Base-by-base conservation (phyloP, 805 yeast species). In the Saturnispora halmiae region DNA sequence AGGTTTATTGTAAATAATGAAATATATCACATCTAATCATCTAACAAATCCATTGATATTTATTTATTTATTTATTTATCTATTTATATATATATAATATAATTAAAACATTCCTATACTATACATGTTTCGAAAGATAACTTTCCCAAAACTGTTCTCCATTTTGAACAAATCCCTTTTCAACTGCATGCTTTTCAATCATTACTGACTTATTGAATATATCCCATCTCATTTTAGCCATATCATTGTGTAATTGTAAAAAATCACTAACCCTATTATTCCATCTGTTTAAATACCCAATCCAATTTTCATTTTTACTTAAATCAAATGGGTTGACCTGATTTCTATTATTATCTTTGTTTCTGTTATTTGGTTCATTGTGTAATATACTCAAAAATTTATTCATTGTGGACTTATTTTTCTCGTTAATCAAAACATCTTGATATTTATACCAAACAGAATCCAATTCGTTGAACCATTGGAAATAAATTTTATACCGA, bases 1-100 rank as follows among this genome's bases (percentile, higher is more conserved):
- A 66, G 74, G 74, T 44, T 72, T 75, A 61, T 67, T 77, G 60
- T 75, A 73, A 60, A 31, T 21, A 19, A 38, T 9, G 18, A 10
- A 15, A 8, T 27, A 7, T 24, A 7, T 10, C 26, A 7, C 26
- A 7, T 13, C n/a, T 14, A n/a, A 33, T 25, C 9, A 19, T 20
- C 10, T 20, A 28, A 34, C 10, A 11, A 22, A 3, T 19, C 6
- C 9, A 7, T 22, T 6, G 10, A 22, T 22, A 15, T 37, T 38
- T 32, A 30, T 20, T 19, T 21, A 30, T 11, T 21, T 30, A 19
- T 14, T 14, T 29, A 16, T 14, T 25, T 35, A 30, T 16, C n/a
- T 27, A 27, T n/a, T 27, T 27, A 27, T n/a, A 11, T n/a, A 24
- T 24, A 7, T 24, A 24, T 24, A 7, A 7, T 24, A 24, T 24